A percentile compares a stretch with the other conserved stretches of the same genome.
Evolutionary conservation across 2,329 filamentous ascomycete genomes (phyloP).

Genomic region (Sphaerulina populicola): DNA sequence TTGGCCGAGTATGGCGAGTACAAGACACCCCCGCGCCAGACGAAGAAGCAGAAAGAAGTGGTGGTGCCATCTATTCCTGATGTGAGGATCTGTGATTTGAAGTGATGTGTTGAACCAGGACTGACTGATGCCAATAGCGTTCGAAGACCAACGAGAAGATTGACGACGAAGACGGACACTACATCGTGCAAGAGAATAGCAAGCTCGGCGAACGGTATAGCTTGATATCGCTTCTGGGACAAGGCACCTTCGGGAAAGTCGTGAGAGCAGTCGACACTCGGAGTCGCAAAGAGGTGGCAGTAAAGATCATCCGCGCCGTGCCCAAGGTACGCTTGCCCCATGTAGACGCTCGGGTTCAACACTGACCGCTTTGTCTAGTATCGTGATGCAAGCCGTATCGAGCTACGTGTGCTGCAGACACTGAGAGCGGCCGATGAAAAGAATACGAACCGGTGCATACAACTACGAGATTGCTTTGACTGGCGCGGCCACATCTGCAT

Average conservation of each 20-base stretch:
- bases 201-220: constrained; percentile 83
- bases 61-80: constrained; percentile 52
- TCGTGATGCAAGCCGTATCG: constrained; percentile 88
- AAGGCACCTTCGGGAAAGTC: constrained; percentile 97
- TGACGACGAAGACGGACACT: constrained; percentile 95
- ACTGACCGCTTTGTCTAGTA: constrained; percentile 44
- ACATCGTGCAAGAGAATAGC: constrained; percentile 81
- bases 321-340: constrained; percentile 53
- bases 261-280: constrained; percentile 80
- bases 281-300: constrained; percentile 72
- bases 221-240: constrained; percentile 81
- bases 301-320: constrained; percentile 97
- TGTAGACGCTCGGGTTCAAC: neutral
- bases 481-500: constrained; percentile 94
- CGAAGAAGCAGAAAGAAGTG: constrained; percentile 70
- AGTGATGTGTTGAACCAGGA: neutral
- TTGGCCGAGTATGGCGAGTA: constrained; percentile 52
- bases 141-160: constrained; percentile 53
- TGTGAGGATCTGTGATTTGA: constrained; percentile 35
- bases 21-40: constrained; percentile 75
- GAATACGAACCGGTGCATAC: constrained; percentile 94
- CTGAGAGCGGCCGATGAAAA: constrained; percentile 82
- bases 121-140: constrained; percentile 22
- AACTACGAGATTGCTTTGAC: constrained; percentile 93
- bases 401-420: constrained; percentile 84